Evolutionary conservation across 2,329 filamentous ascomycete species (phyloP).

Genomic region (Colletotrichum euphorbiae): DNA sequence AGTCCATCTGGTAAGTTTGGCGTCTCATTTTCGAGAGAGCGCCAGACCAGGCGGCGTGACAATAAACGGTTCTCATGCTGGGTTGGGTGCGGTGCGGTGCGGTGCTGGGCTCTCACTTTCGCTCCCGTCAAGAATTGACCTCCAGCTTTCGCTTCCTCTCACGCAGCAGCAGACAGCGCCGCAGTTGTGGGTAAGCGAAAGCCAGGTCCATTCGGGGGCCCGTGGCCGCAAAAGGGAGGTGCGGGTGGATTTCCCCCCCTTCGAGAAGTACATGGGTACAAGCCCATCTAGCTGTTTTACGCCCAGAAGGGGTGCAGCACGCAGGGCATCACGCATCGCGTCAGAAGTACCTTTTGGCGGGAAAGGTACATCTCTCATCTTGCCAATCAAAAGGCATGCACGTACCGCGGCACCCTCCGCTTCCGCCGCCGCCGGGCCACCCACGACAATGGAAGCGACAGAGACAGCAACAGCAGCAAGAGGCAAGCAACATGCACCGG

Average conservation of each 20-base stretch:
- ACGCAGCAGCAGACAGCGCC: slow-evolving; percentile 37
- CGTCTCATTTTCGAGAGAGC: slow-evolving; percentile 49
- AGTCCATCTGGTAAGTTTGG: slow-evolving; percentile 51
- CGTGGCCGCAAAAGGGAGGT: slow-evolving; percentile 30
- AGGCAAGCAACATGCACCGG: slow-evolving; percentile 3
- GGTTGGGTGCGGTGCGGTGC: slow-evolving; percentile 39
- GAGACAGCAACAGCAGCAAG: slow-evolving; percentile 6
- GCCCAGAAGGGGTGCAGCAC: slow-evolving; percentile 8
- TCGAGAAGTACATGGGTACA: slow-evolving; percentile 35
- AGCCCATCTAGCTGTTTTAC: slow-evolving; percentile 2
- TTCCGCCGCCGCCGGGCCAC: slow-evolving; percentile 21
- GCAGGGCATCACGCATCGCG: slow-evolving; percentile 15
- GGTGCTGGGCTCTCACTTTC: slow-evolving; percentile 34
- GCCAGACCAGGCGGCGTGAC: slow-evolving; percentile 42
- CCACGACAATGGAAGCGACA: slow-evolving; percentile 5
- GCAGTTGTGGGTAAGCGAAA: slow-evolving; percentile 41
- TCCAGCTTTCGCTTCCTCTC: slow-evolving; percentile 41
- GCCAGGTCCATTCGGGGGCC: slow-evolving; percentile 24
- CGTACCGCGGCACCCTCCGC: slow-evolving; percentile 32
- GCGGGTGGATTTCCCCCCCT: slow-evolving; percentile 32
- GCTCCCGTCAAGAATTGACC: slow-evolving; percentile 40
- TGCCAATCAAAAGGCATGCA: slow-evolving; percentile 6
- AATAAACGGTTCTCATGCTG: slow-evolving; percentile 43
- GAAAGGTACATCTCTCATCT: neutral
- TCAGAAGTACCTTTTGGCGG: neutral